A percentile compares a stretch with the other conserved stretches of the same genome.
Evolutionary conservation across 2,329 filamentous ascomycete genomes (phyloP).

Genomic region (Arthrobotrys conoides): DNA sequence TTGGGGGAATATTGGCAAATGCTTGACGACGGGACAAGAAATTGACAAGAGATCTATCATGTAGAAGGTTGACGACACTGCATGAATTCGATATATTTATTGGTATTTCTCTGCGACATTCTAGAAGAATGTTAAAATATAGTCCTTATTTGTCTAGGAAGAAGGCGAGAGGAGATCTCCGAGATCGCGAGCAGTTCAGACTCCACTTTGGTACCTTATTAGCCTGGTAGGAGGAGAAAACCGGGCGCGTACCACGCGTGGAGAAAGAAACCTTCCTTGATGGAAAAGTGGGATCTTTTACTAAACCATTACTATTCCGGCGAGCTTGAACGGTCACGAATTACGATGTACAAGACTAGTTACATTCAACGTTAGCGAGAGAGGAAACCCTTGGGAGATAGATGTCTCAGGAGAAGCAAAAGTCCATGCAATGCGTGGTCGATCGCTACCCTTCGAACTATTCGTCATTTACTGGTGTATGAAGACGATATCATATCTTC

Average conservation of each 20-base stretch:
- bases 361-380: conserved; percentile 8
- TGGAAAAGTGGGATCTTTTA: conserved; percentile 13
- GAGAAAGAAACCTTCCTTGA: conserved; percentile 12
- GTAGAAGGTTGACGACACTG: conserved; percentile 18
- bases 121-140: not conserved
- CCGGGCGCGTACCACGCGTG: conserved; percentile 2
- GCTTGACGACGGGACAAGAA: conserved; percentile 59
- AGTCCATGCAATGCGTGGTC: conserved; percentile 35
- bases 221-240: conserved; percentile 5
- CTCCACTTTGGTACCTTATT: conserved; percentile 23
- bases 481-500: not conserved
- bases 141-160: not conserved
- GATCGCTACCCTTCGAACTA: conserved; percentile 37
- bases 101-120: not conserved
- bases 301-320: conserved; percentile 33
- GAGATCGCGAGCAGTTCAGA: conserved; percentile 1
- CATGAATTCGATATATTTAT: conserved; percentile 12
- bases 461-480: not conserved
- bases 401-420: conserved; percentile 26
- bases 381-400: conserved; percentile 4
- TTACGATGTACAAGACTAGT: not conserved
- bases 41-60: conserved; percentile 40
- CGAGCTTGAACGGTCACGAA: conserved; percentile 16
- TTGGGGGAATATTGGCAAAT: conserved; percentile 49
- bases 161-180: conserved; percentile 13